phyloP scores from a whole-genome alignment of 768 basidiomycete species.

The Omphalotus guepiniiformis region DNA sequence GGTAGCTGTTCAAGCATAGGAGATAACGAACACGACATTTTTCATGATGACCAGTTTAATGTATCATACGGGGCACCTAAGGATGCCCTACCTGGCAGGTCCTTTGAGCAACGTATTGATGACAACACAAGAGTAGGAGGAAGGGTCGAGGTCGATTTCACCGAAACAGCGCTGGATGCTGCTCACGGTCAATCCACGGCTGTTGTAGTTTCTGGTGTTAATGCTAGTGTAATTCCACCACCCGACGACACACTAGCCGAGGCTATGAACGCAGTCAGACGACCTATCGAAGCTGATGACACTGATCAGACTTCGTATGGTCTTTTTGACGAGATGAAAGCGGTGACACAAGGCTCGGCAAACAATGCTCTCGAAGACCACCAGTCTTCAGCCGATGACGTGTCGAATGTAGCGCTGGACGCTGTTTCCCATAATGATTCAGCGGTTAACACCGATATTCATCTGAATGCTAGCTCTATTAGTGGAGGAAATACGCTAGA shows the following conservation, averaged over 20 bases:
- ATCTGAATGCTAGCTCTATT: too few relatives aligned
- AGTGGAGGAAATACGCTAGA: too few relatives aligned
- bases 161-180: constrained; percentile 1
- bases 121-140: background rate
- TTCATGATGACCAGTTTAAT: constrained; percentile 1
- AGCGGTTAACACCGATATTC: too few relatives aligned
- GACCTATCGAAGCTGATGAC: too few relatives aligned
- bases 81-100: background rate
- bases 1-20: too few relatives aligned
- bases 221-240: background rate
- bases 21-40: constrained; percentile 1
- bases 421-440: too few relatives aligned
- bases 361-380: too few relatives aligned
- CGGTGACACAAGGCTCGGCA: too few relatives aligned
- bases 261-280: too few relatives aligned
- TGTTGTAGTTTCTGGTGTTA: background rate
- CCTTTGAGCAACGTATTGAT: background rate
- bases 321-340: too few relatives aligned
- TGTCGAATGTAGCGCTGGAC: too few relatives aligned
- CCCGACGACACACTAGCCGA: background rate
- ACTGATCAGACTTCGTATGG: constrained; percentile 4
- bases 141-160: background rate
- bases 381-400: too few relatives aligned
- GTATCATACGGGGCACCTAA: background rate
- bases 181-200: background rate